Base-by-base conservation (phyloP, 441 rosid species). In the Geranium incanum region DNA sequence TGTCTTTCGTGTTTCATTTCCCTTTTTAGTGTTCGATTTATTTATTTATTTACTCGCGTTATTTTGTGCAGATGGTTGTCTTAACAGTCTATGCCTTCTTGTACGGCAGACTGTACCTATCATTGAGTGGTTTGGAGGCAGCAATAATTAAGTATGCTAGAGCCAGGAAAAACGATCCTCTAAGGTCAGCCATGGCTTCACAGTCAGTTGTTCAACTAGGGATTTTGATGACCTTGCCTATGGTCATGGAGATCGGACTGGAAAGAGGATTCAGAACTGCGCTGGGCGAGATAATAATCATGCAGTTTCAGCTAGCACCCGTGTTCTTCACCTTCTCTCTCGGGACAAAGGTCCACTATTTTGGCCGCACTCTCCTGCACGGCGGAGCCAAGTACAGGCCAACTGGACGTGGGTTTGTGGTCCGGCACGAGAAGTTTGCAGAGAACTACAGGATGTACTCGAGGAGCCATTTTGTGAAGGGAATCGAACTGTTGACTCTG, bases 271-370 rank as follows among this genome's bases (percentile, higher is more conserved):
- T 92, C 78, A 84, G 92, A 83, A 90, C 90, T 70, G 98, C 98
- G 15, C 48, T 91, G 57, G 82, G 91, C 48, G 98, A 94, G 69
- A 38, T 94, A 70, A 79, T 92, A 60, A 86, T 90, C 81, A 94
- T 94, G 98, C 93, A 94, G 82, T 91, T 94, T 71, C 98, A 94
- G 86, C 87, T 92, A 70, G 91, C 91, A 36, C 76, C 97, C 16
- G 92, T 94, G 60, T 94, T 94, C 86, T 94, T 94, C 76, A 94
- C 98, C 43, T 94, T 94, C 83, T 90, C 98, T n/a, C 93, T 94
- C 1, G 98, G 98, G 62, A 94, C 98, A 72, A 91, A 88, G 78
- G 85, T 67, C 13, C 79, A 77, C 23, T 77, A 72, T 74, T 77
- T 72, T 77, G 79, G 79, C 6, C 70, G 76, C n/a, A 77, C 77